Evolutionary conservation across 2,329 filamentous ascomycete genomes (phyloP).

Genomic region (Exophiala bonariae): DNA sequence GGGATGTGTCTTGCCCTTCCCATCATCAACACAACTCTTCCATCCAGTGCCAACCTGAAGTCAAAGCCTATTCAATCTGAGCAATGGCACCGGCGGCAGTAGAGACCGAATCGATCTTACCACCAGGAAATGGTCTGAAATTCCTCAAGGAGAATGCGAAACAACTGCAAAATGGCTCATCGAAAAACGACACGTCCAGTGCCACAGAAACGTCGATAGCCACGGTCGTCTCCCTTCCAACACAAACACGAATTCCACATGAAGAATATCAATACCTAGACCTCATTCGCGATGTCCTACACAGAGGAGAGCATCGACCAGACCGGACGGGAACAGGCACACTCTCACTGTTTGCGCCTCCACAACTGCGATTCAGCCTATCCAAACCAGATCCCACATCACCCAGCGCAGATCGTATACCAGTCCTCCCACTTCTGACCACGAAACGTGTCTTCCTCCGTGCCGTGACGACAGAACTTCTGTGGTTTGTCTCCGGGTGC

Average conservation of each 20-base stretch:
- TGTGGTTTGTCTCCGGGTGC: constrained; percentile 89
- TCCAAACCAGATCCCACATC: constrained; percentile 52
- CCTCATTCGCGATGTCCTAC: constrained; percentile 80
- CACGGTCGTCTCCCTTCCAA: too few species aligned
- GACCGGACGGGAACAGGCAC: constrained; percentile 95
- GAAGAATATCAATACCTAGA: constrained; percentile 95
- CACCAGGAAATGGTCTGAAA: constrained; percentile 17
- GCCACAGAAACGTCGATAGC: background rate
- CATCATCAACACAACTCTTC: too few species aligned
- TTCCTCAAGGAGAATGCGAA: constrained; percentile 27
- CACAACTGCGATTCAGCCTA: constrained; percentile 82
- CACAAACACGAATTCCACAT: constrained; percentile 45
- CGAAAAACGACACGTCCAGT: constrained; percentile 3
- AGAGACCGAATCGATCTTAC: constrained; percentile 4
- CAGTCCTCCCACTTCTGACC: constrained; percentile 86
- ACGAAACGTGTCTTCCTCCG: constrained; percentile 95
- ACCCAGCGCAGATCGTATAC: constrained; percentile 44
- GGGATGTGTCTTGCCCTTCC: too few species aligned
- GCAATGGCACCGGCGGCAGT: constrained; percentile 25
- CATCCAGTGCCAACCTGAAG: too few species aligned
- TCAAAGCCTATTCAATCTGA: too few species aligned
- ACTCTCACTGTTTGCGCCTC: constrained; percentile 81
- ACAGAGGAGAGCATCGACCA: constrained; percentile 80
- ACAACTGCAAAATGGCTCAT: constrained; percentile 4
- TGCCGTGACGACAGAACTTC: constrained; percentile 85